Base-by-base conservation (phyloP, 1,284 basidiomycete species). In the Cryptococcus jaspeensis region DNA sequence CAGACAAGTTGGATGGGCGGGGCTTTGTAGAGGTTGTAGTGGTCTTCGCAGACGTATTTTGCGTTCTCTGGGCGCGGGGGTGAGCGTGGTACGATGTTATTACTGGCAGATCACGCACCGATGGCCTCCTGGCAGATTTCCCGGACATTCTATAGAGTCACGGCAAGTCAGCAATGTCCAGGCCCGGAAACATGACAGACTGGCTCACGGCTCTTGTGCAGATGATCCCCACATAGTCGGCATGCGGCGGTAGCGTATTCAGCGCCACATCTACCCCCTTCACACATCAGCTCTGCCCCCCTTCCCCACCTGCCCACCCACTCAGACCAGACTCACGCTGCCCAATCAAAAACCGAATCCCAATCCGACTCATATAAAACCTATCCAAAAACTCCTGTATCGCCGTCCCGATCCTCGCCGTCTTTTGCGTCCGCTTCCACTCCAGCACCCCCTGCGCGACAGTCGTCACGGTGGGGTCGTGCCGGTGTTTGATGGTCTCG, bases 121-220 rank as follows among this genome's bases (percentile, higher is more conserved):
- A 99, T 98, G 0, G 96, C 92, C 81, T 99, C 96, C 74, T 92
- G 90, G n/a, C 94, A 87, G 60, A 96, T 94, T 71, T 96, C 92
- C 67, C 92, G 90, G 0, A 97, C 87, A 74, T 93, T 96, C 84
- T 89, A 62, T 5, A 32, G 28, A 9, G 28, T 32, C 5, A 32
- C 28, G 5, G n/a, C 15, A 44, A 11, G 32, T 63, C 42, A 67
- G 62, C 49, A 44, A 45, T 38, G 37, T 18, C 32, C n/a, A 5
- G 16, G 36, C n/a, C n/a, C n/a, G n/a, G 18, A n/a, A 18, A 36
- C 18, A 9, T 22, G 38, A 47, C 20, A 18, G 44, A 51, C 20
- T 25, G 5, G 81, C 86, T 66, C 63, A 89, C 87, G 1, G 95
- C 90, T 72, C 89, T 84, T 4, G 92, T 98, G 78, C 95, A 99